Conservation (phyloP, 2,329 filamentous ascomycete genomes). For the Plenodomus lindquistii region DNA sequence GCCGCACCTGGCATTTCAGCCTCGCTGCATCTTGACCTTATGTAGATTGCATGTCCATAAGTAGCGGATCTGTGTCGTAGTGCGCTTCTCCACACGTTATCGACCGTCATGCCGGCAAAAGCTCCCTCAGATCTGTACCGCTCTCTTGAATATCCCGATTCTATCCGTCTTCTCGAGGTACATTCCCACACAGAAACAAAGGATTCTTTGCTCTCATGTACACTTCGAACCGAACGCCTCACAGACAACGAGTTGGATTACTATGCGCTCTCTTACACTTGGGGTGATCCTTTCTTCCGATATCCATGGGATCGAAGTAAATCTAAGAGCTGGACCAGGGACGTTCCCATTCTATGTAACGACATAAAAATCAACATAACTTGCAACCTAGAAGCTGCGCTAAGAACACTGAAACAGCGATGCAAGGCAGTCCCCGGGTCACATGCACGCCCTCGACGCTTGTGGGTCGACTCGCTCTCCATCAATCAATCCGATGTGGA, state of each 20-base stretch:
- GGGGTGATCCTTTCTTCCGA: conserved; percentile 6
- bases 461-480: conserved; percentile 11
- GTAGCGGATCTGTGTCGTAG: too few relatives aligned
- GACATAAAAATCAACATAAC: conserved; percentile 1
- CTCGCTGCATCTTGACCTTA: too few relatives aligned
- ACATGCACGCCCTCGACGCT: neutral
- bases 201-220: too few relatives aligned
- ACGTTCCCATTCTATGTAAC: conserved; percentile 1
- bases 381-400: neutral
- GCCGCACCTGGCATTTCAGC: too few relatives aligned
- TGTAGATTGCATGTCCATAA: too few relatives aligned
- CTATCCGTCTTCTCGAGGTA: too few relatives aligned
- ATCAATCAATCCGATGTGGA: conserved; percentile 11
- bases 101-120: too few relatives aligned
- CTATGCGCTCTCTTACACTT: conserved; percentile 9
- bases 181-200: too few relatives aligned
- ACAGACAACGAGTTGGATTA: neutral
- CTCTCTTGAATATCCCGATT: too few relatives aligned
- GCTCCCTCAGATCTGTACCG: too few relatives aligned
- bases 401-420: neutral
- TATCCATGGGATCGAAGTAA: neutral
- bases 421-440: neutral
- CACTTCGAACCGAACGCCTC: neutral
- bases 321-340: neutral
- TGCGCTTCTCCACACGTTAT: too few relatives aligned